Evolutionary conservation across 176 grass and related monocot species (phyloP).

Genomic region (Carex myosuroides): DNA sequence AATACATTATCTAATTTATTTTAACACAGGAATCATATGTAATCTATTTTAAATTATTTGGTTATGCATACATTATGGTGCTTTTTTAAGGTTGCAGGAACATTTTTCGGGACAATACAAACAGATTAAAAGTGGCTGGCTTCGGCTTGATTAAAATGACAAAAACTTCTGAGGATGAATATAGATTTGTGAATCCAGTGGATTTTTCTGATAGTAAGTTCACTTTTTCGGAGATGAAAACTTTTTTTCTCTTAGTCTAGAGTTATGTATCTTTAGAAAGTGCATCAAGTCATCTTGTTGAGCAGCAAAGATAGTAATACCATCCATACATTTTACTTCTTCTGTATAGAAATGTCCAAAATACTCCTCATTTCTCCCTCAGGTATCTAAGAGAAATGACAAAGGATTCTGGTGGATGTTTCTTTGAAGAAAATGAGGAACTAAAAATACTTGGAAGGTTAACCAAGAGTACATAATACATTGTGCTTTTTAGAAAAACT

Average conservation of each 20-base stretch:
- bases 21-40: neutral
- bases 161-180: constrained; percentile 49
- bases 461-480: neutral
- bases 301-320: neutral
- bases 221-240: constrained; percentile 10
- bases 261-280: constrained; percentile 9
- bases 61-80: constrained; percentile 52
- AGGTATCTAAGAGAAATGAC: neutral
- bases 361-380: neutral
- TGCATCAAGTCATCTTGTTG: neutral
- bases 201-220: constrained; percentile 56
- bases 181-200: constrained; percentile 46
- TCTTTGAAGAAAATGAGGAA: neutral
- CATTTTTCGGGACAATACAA: constrained; percentile 81
- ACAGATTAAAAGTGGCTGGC: constrained; percentile 74
- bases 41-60: constrained; percentile 29
- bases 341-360: neutral
- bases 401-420: neutral
- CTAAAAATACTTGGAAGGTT: neutral
- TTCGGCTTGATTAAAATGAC: constrained; percentile 71
- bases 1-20: neutral
- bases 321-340: neutral
- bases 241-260: constrained; percentile 9
- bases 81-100: constrained; percentile 92
- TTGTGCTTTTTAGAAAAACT: neutral